A percentile compares a stretch with the other conserved stretches of the same genome.
phyloP scores from a whole-genome alignment of 176 grass and related monocot genomes.

The Elymus sibiricus region DNA sequence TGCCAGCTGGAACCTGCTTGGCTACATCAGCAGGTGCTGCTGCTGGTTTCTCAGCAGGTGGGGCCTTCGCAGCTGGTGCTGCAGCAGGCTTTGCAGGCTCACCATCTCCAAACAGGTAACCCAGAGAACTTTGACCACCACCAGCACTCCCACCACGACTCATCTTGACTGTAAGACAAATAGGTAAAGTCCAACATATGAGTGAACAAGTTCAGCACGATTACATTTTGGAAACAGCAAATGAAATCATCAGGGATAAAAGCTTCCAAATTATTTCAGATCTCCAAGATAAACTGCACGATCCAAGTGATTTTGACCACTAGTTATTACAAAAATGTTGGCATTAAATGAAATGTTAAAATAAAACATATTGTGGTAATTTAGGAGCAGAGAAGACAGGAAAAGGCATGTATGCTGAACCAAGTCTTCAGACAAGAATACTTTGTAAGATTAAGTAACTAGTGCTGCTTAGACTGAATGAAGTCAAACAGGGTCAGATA shows the following conservation, averaged over 20 bases:
- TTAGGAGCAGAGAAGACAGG: not conserved
- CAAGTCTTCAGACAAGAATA: not conserved
- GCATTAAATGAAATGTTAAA: not conserved
- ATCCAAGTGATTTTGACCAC: not conserved
- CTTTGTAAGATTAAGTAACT: not conserved
- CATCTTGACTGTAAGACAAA: constrained; percentile 37
- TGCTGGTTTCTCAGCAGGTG: constrained; percentile 44
- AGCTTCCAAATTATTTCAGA: not conserved
- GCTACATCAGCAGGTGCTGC: constrained; percentile 18
- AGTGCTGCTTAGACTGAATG: not conserved
- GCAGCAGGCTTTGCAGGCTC: constrained; percentile 46
- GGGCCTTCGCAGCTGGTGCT: constrained; percentile 2
- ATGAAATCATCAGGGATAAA: not conserved
- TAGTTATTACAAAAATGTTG: not conserved
- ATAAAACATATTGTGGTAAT: not conserved
- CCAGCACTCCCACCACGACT: constrained; percentile 76
- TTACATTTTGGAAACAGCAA: not conserved
- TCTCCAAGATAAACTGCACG: not conserved
- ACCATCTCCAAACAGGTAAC: constrained; percentile 62
- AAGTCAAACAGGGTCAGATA: not conserved
- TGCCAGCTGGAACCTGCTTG: constrained; percentile 69
- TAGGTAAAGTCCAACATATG: not conserved
- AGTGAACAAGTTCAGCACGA: not conserved
- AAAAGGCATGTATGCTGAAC: not conserved
- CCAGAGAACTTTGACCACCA: constrained; percentile 67